Evolutionary conservation across 345 rosid genomes (phyloP).

Genomic region (Brassica napus): Da-Ae NC_063447.1:60644001-60644500

Average conservation of each 20-base stretch:
- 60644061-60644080: not conserved
- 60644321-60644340: conserved; percentile 45
- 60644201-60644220: conserved; percentile 41
- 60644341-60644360: conserved; percentile 4
- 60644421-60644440: conserved; percentile 82
- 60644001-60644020: conserved; percentile 51
- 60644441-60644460: conserved; percentile 94
- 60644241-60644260: conserved; percentile 32
- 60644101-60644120: not conserved
- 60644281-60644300: conserved; percentile 36
- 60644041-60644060: not conserved
- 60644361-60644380: conserved; percentile 28
- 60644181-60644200: conserved; percentile 43
- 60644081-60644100: not conserved
- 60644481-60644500: conserved; percentile 80
- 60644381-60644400: conserved; percentile 40
- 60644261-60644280: conserved; percentile 37
- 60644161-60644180: not conserved
- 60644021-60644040: conserved; percentile 5
- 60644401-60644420: conserved; percentile 26
- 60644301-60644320: conserved; percentile 16
- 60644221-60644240: conserved; percentile 32
- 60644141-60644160: not conserved
- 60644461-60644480: conserved; percentile 78
- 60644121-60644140: not conserved